A percentile compares a stretch with the other conserved stretches of the same genome.
Conservation (phyloP, 176 grass and related monocot genomes). For the Musa acuminata region DNA sequence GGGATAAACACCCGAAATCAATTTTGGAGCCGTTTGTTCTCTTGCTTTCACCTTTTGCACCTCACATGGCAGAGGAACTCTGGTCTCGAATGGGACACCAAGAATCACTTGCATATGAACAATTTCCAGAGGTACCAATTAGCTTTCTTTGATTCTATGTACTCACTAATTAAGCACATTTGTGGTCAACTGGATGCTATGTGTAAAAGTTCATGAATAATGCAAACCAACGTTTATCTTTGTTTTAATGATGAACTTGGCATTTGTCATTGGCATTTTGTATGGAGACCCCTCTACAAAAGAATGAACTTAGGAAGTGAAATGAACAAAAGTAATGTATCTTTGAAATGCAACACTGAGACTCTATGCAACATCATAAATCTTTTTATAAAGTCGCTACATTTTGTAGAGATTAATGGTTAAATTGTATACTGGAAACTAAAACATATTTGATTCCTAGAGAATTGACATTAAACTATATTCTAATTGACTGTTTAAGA, state of each 20-base stretch:
- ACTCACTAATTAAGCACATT: not conserved
- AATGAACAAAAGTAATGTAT: too few species aligned
- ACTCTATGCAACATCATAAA: too few species aligned
- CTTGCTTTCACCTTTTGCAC: conserved; percentile 81
- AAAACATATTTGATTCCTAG: too few species aligned
- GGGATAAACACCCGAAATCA: conserved; percentile 59
- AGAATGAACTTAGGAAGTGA: too few species aligned
- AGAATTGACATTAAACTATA: too few species aligned
- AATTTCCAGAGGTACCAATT: conserved; percentile 69
- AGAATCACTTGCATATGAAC: conserved; percentile 56
- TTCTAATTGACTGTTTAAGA: too few species aligned
- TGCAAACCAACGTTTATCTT: not conserved
- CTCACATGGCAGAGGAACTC: conserved; percentile 84
- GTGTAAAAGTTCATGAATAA: not conserved
- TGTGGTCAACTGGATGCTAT: not conserved
- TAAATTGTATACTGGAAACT: too few species aligned
- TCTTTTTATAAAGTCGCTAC: too few species aligned
- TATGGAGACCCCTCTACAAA: too few species aligned
- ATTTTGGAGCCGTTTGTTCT: conserved; percentile 63
- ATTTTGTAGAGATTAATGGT: too few species aligned
- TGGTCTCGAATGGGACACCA: conserved; percentile 80
- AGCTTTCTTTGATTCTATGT: not conserved
- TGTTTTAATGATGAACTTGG: not conserved
- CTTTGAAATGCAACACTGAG: too few species aligned
- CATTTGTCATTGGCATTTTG: not conserved